phyloP scores from a whole-genome alignment of 2,329 filamentous ascomycete genomes.

The Cordyceps cicadae region DNA sequence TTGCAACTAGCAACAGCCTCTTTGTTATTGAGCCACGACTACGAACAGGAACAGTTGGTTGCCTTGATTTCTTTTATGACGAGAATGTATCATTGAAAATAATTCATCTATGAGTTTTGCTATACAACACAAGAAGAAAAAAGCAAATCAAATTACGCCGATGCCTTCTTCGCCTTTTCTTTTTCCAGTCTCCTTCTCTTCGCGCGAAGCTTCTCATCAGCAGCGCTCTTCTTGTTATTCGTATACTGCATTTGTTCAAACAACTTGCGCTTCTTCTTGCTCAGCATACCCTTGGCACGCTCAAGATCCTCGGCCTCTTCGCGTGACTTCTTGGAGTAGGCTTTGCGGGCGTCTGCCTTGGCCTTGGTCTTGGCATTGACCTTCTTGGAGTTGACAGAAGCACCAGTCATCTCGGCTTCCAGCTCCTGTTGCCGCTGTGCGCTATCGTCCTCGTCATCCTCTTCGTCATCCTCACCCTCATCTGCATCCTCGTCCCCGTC shows the following conservation, averaged over 20 bases:
- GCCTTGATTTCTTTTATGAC: neutral
- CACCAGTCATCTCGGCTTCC: conserved; percentile 81
- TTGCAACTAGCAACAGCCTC: too few species aligned
- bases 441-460: conserved; percentile 51
- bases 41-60: neutral
- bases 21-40: too few species aligned
- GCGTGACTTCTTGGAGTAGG: conserved; percentile 60
- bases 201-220: conserved; percentile 75
- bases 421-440: conserved; percentile 79
- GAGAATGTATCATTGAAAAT: conserved; percentile 4
- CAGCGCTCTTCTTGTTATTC: conserved; percentile 85
- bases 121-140: conserved; percentile 12
- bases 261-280: conserved; percentile 93
- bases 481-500: conserved; percentile 33
- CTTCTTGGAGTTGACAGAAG: conserved; percentile 43
- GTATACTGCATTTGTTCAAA: conserved; percentile 96
- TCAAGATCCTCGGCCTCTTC: conserved; percentile 82
- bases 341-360: conserved; percentile 63
- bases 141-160: conserved; percentile 22
- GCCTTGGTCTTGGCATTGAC: conserved; percentile 45
- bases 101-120: conserved; percentile 9
- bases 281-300: conserved; percentile 95
- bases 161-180: conserved; percentile 37
- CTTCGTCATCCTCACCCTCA: conserved; percentile 28
- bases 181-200: conserved; percentile 91